Evolutionary conservation across 768 basidiomycete genomes (phyloP), one percentile per base, ranked within the genome.

Genomic region (Clitopilus hobsonii): DNA sequence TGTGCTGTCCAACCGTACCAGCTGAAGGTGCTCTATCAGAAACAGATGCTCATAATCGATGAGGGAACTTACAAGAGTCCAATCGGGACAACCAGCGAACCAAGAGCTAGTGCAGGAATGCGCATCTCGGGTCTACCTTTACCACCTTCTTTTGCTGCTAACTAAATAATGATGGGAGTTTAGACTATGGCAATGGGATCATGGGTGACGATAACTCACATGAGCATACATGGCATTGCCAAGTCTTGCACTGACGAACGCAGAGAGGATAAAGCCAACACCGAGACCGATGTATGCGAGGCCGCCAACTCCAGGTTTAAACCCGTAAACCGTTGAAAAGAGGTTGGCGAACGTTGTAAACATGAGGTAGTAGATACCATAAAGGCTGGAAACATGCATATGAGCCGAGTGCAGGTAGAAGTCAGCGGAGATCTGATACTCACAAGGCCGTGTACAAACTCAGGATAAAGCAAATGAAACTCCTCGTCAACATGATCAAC

Each of bases 1-100:
- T 86, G 72, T 3, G 88, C 88, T n/a, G 88, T 86, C 89, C 88
- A 91, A 18, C 89, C 89, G 62, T 88, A 91, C 88, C 88, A 88
- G 61, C 78, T 79, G 49, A 38, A 45, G 14, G 16, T 25, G 25
- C 24, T 8, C 13, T 4, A n/a, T 23, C 49, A 30, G 7, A 49
- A 5, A 6, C n/a, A n/a, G 20, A 10, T 7, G 45, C 1, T 38
- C 18, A 54, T 55, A 18, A 11, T 14, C 14, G 18, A 27, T n/a
- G 10, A 10, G 24, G 18, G 14, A 13, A 72, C 85, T 62, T 63
- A 86, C 86, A 88, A 78, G 14, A 88, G 65, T n/a, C 87, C 89
- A 45, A 89, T 69, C 1, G 89, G 88, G 1, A 83, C 82, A 54
- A 88, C 82, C 38, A 84, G 67, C 1, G 86, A 86, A 8, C 88